Percentiles rank a stretch among this genome's conserved stretches.
Conservation (phyloP, 2,329 filamentous ascomycete genomes). For the Fusarium compactum region DNA sequence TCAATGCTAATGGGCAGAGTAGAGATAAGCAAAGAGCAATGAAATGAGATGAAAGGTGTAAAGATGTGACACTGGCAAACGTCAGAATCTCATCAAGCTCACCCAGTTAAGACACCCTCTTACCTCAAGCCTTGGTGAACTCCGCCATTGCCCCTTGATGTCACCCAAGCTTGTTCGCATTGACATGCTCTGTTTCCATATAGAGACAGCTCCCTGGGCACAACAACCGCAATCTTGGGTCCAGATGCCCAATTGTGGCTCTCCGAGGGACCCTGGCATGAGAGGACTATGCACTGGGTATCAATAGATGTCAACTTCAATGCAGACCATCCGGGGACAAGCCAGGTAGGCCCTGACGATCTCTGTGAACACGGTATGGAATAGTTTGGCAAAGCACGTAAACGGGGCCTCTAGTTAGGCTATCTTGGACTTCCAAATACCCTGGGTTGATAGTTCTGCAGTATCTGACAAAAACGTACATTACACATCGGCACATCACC, state of each 20-base stretch:
- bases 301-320: conserved; percentile 1
- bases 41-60: background rate
- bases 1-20: conserved; percentile 7
- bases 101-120: conserved; percentile 6
- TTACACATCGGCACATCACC: conserved; percentile 5
- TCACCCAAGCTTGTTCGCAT: background rate
- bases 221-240: background rate
- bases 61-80: conserved; percentile 14
- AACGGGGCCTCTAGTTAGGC: background rate
- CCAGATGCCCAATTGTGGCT: conserved; percentile 33
- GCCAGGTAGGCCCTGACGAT: conserved; percentile 29
- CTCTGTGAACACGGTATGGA: background rate
- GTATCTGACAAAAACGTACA: conserved; percentile 24
- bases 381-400: background rate
- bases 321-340: background rate
- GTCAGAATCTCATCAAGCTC: conserved; percentile 23
- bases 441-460: conserved; percentile 21
- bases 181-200: background rate
- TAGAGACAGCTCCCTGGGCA: background rate
- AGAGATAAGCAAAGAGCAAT: conserved; percentile 9
- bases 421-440: background rate
- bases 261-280: conserved; percentile 15
- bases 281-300: conserved; percentile 15
- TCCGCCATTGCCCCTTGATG: background rate
- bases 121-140: background rate